These are phyloP conservation scores for Penicillium corylophilum DNA, from an alignment of 2,329 filamentous ascomycete genomes.

Conservation along the genomic window DNA sequence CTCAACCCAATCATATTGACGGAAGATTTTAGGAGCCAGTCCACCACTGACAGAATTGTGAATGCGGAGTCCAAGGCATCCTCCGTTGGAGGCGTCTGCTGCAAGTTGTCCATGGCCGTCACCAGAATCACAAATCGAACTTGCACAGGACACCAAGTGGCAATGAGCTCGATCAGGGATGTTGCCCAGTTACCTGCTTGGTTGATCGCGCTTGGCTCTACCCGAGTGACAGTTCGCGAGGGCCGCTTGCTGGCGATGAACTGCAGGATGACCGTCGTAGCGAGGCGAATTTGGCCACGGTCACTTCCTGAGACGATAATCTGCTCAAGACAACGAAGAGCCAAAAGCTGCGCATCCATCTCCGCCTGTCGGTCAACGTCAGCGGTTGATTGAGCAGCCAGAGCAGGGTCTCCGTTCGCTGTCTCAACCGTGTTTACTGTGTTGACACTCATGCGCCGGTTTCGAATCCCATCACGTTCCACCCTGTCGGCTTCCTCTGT, in stretches of 20 bases:
- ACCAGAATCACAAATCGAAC: conserved; percentile 89
- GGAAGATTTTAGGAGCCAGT: conserved; percentile 78
- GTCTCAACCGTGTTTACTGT: conserved; percentile 73
- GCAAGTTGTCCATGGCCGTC: conserved; percentile 73
- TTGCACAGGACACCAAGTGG: conserved; percentile 88
- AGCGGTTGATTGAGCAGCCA: conserved; percentile 72
- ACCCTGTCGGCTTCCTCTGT: conserved; percentile 69
- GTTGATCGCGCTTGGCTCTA: conserved; percentile 44
- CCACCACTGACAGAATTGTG: conserved; percentile 73
- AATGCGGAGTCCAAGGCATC: conserved; percentile 72
- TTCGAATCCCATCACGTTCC: conserved; percentile 62
- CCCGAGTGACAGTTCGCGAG: conserved; percentile 51
- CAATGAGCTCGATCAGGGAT: conserved; percentile 74
- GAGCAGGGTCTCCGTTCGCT: conserved; percentile 63
- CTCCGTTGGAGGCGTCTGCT: conserved; percentile 66
- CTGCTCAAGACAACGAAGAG: conserved; percentile 80
- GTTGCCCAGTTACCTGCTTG: conserved; percentile 71
- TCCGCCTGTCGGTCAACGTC: conserved; percentile 89
- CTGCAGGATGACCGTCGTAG: conserved; percentile 69
- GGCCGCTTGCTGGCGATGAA: conserved; percentile 65
- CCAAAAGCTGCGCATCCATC: conserved; percentile 80
- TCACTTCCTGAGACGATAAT: conserved; percentile 78
- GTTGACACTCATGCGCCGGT: conserved; percentile 73
- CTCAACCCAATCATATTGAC: conserved; percentile 94
- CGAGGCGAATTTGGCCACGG: conserved; percentile 74